Conservation (phyloP, 345 rosid species). For the Citrus medica region DNA sequence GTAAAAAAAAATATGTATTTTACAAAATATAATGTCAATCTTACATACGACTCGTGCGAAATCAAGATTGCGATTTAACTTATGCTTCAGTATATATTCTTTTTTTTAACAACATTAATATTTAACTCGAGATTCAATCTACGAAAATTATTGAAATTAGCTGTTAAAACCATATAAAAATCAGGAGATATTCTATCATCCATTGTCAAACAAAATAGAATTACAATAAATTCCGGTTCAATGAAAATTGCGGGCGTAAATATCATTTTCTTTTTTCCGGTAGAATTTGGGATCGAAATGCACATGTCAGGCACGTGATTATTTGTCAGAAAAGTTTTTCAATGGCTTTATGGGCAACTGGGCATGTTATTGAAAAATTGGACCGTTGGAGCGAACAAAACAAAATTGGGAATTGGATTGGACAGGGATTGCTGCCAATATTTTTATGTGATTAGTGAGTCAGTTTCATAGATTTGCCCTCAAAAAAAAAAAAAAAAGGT, state of each 20-base stretch:
- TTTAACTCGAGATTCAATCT: too few species aligned
- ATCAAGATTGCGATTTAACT: rapidly evolving
- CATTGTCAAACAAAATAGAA: too few species aligned
- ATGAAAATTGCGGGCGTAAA: too few species aligned
- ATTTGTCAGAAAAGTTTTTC: not conserved
- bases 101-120: too few species aligned
- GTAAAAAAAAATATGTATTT: too few species aligned
- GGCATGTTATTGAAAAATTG: not conserved
- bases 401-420: not conserved
- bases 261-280: not conserved
- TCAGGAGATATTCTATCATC: too few species aligned
- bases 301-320: not conserved
- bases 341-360: not conserved
- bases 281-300: not conserved
- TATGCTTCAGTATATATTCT: too few species aligned
- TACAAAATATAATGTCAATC: rapidly evolving
- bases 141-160: too few species aligned
- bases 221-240: too few species aligned
- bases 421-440: not conserved
- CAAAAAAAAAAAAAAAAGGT: too few species aligned
- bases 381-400: not conserved
- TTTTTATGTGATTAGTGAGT: too few species aligned
- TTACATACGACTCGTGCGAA: rapidly evolving
- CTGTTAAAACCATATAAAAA: rapidly evolving
- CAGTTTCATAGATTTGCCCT: too few species aligned